A percentile compares a stretch with the other conserved stretches of the same genome.
phyloP scores from a whole-genome alignment of 106 monocot genomes.

The Phalaenopsis aphrodite region DNA sequence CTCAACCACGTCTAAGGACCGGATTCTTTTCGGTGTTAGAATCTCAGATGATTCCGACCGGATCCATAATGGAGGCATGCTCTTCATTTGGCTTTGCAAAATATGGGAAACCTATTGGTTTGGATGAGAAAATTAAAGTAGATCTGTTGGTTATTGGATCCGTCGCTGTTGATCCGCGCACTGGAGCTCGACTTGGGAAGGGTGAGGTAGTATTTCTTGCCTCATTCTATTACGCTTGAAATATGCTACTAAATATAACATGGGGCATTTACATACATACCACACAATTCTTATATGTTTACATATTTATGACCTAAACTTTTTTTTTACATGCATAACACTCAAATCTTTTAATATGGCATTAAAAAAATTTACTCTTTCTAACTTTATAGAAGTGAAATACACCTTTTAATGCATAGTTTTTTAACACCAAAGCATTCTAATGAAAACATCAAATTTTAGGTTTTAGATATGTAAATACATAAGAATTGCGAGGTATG shows the following conservation, averaged over 20 bases:
- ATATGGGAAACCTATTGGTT: constrained; percentile 65
- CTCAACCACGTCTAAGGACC: constrained; percentile 84
- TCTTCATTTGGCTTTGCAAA: constrained; percentile 88
- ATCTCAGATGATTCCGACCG: constrained; percentile 40
- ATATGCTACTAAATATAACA: not conserved
- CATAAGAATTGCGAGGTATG: no score
- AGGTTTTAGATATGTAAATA: no score
- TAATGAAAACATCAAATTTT: no score
- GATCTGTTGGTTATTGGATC: constrained; percentile 92
- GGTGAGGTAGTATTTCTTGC: constrained; percentile 64
- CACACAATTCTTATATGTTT: no score
- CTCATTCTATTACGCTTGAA: not conserved
- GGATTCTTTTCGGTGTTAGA: constrained; percentile 83
- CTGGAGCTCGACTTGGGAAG: constrained; percentile 90
- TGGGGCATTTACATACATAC: no score
- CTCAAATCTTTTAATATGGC: no score
- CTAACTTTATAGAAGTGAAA: no score
- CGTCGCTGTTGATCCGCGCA: constrained; percentile 81
- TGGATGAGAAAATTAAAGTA: constrained; percentile 78
- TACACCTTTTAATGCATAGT: no score
- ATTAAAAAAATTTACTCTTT: no score
- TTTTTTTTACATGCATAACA: no score
- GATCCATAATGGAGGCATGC: constrained; percentile 63
- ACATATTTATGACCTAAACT: no score
- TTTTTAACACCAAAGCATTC: no score